Evolutionary conservation across 2,329 filamentous ascomycete genomes (phyloP).

Genomic region (Didymella lethalis): DNA sequence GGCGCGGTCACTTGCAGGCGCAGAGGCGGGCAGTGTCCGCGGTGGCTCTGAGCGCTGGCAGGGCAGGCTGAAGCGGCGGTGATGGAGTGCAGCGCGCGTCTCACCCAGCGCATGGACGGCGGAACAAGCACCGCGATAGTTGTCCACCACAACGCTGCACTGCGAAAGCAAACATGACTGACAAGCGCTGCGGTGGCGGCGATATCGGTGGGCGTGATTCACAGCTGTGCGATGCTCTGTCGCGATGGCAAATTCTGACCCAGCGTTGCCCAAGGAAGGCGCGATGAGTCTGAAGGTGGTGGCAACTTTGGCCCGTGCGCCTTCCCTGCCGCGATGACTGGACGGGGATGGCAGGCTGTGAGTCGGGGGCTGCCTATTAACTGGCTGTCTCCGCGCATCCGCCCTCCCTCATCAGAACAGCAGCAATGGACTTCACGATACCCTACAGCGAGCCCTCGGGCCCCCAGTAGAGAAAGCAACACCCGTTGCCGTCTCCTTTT

Average conservation of each 20-base stretch:
- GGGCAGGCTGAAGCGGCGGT: conserved; percentile 10
- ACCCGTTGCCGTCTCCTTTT: conserved; percentile 27
- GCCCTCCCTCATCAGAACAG: conserved; percentile 39
- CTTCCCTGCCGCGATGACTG: conserved; percentile 32
- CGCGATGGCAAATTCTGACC: conserved; percentile 19
- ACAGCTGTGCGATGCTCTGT: conserved; percentile 12
- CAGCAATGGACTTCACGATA: conserved; percentile 48
- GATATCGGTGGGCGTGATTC: conserved; percentile 7
- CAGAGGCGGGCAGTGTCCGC: conserved; percentile 32
- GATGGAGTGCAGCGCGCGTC: conserved; percentile 24
- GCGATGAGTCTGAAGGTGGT: conserved; percentile 37
- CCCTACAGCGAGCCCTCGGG: conserved; percentile 41
- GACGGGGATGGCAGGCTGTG: conserved; percentile 22
- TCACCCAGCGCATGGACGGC: conserved; percentile 19
- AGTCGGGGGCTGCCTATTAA: conserved; percentile 38
- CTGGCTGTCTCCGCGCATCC: conserved; percentile 39
- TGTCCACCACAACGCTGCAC: conserved; percentile 3
- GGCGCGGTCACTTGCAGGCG: conserved; percentile 29
- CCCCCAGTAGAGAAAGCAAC: conserved; percentile 40
- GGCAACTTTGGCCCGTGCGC: conserved; percentile 35
- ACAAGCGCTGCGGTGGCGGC: neutral
- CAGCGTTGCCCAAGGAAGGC: conserved; percentile 15
- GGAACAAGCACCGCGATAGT: neutral
- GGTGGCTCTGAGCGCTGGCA: conserved; percentile 6
- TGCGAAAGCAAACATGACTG: neutral